These are phyloP conservation scores for Effrenium voratum DNA, from an alignment of 73 alveolate species.

Conservation along the genomic window DNA sequence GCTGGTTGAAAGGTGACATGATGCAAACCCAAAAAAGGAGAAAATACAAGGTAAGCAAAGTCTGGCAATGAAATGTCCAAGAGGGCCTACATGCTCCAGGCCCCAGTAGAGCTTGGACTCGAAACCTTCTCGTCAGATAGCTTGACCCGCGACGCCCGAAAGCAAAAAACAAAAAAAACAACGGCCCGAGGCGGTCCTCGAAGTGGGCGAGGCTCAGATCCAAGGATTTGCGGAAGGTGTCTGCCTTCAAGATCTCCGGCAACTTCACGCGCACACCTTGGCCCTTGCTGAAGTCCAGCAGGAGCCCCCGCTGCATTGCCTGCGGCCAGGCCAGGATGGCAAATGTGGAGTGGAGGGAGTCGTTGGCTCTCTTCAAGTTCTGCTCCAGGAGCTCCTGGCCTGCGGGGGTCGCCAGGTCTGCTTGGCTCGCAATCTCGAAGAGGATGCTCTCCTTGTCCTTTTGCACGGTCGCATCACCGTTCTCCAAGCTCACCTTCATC, in stretches of 20 bases:
- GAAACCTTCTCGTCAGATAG: too few relatives aligned
- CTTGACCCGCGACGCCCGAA: too few relatives aligned
- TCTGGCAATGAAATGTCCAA: too few relatives aligned
- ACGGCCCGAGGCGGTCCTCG: slow-evolving; percentile 1
- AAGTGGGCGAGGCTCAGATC: slow-evolving; percentile 89
- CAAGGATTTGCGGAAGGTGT: slow-evolving; percentile 1
- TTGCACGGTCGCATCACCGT: slow-evolving; percentile 69
- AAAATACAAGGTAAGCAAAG: too few relatives aligned
- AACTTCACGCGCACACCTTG: slow-evolving; percentile 1
- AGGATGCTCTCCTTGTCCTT: slow-evolving; percentile 69
- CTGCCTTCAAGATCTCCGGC: slow-evolving; percentile 42
- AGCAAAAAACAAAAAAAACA: too few relatives aligned
- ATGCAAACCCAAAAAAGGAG: too few relatives aligned
- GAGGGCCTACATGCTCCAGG: too few relatives aligned
- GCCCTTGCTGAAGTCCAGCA: slow-evolving; percentile 35
- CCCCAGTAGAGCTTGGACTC: too few relatives aligned
- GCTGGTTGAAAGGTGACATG: too few relatives aligned
- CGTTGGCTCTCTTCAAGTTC: slow-evolving; percentile 66
- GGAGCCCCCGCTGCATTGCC: slow-evolving; percentile 56
- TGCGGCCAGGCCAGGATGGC: slow-evolving; percentile 90
- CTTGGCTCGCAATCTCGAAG: slow-evolving; percentile 41
- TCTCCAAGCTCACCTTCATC: slow-evolving; percentile 52
- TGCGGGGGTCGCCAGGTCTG: slow-evolving; percentile 19
- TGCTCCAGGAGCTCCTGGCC: slow-evolving; percentile 20
- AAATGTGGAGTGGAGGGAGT: slow-evolving; percentile 51